Evolutionary conservation across 2,329 filamentous ascomycete genomes (phyloP).

Genomic region (Fusarium heterosporum): DNA sequence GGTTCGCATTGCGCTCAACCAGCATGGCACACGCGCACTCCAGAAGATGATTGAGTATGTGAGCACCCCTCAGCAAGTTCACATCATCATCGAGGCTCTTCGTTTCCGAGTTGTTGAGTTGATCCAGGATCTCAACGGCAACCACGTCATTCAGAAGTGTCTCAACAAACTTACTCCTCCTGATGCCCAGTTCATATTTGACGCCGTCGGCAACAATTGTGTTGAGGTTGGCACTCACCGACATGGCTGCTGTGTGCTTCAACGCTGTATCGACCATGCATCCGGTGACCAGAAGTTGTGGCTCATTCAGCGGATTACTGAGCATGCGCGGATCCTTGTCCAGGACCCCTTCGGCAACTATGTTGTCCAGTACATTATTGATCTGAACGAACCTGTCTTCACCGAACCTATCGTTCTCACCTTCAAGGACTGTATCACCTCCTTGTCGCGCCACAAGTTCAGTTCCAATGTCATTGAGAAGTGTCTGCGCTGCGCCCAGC

Average conservation of each 20-base stretch:
- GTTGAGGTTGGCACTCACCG: constrained; percentile 95
- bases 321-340: constrained; percentile 87
- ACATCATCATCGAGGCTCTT: constrained; percentile 88
- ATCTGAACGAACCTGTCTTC: constrained; percentile 87
- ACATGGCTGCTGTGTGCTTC: constrained; percentile 96
- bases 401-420: constrained; percentile 87
- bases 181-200: constrained; percentile 96
- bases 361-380: constrained; percentile 98
- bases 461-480: constrained; percentile 99
- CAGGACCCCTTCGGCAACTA: constrained; percentile 99
- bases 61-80: constrained; percentile 83
- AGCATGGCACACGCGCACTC: constrained; percentile 94
- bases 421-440: constrained; percentile 79
- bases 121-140: constrained; percentile 97
- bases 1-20: constrained; percentile 93
- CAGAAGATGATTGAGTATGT: constrained; percentile 99
- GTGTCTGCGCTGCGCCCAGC: constrained; percentile 84
- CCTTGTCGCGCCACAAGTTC: constrained; percentile 94
- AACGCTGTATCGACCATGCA: constrained; percentile 98
- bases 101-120: constrained; percentile 88
- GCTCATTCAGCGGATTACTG: constrained; percentile 87
- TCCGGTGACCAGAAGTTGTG: constrained; percentile 88
- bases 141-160: constrained; percentile 99
- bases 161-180: constrained; percentile 88
- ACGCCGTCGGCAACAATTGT: constrained; percentile 88